Conservation (phyloP, 1,139 yeast genomes). For the Hanseniaspora uvarum region DNA sequence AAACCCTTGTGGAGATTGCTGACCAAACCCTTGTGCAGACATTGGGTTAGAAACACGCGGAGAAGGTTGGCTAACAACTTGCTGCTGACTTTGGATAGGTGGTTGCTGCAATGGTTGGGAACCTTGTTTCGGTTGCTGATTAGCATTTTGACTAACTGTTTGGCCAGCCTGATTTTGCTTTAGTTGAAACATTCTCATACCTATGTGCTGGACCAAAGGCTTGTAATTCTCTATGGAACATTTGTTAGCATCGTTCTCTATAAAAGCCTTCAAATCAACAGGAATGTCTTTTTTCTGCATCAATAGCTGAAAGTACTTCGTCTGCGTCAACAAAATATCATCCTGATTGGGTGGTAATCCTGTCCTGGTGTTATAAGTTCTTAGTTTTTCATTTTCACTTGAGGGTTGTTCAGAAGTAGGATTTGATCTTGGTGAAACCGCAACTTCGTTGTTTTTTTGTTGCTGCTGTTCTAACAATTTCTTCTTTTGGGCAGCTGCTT, state of each 20-base stretch:
- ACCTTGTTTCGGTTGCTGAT: not conserved
- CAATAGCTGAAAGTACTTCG: conserved; percentile 17
- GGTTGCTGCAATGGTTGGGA: no score
- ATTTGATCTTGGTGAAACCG: conserved; percentile 10
- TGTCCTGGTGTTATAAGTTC: conserved; percentile 11
- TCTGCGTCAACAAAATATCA: conserved; percentile 9
- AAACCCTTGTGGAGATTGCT: conserved; percentile 17
- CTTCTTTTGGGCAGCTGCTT: conserved; percentile 43
- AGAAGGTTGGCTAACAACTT: not conserved
- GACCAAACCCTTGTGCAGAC: not conserved
- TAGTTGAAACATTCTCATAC: conserved; percentile 14
- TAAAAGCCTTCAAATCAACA: conserved; percentile 5
- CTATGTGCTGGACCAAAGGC: conserved; percentile 17
- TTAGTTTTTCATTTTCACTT: not conserved
- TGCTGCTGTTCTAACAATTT: conserved; percentile 27
- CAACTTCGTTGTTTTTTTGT: not conserved
- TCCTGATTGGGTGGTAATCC: conserved; percentile 9
- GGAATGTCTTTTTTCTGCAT: conserved; percentile 17
- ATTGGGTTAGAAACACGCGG: not conserved
- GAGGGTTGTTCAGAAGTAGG: not conserved
- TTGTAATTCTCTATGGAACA: conserved; percentile 15
- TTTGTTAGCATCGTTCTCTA: conserved; percentile 1
- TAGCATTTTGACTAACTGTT: conserved; percentile 15
- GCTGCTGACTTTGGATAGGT: not conserved
- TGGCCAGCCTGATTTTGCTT: conserved; percentile 22